Conservation (phyloP, 116 monocot genomes). For the Phalaenopsis hybrid region DNA sequence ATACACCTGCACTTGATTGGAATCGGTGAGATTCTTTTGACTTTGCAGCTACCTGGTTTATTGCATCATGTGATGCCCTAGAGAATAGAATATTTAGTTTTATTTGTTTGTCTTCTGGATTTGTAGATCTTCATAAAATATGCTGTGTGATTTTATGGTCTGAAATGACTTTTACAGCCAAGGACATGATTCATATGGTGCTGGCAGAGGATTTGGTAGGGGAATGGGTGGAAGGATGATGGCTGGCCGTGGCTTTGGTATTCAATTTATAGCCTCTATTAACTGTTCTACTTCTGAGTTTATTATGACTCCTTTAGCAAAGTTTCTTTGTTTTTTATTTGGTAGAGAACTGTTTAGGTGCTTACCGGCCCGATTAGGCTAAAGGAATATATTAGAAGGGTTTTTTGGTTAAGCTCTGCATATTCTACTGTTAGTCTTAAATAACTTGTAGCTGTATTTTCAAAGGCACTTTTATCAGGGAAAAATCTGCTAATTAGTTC, state of each 20-base stretch:
- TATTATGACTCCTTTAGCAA: background rate
- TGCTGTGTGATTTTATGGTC: conserved; percentile 13
- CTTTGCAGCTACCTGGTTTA: background rate
- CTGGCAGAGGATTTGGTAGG: conserved; percentile 93
- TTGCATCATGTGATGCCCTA: background rate
- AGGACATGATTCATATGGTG: conserved; percentile 58
- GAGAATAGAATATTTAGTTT: background rate
- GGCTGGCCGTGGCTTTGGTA: conserved; percentile 87
- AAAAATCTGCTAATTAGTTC: background rate
- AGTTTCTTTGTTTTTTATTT: background rate
- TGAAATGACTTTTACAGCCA: conserved; percentile 42
- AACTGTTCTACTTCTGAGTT: background rate
- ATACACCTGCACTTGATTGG: conserved; percentile 92
- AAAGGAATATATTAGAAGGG: background rate
- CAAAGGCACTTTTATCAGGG: background rate
- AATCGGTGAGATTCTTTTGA: conserved; percentile 45
- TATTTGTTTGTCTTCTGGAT: background rate
- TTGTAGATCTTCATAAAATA: background rate
- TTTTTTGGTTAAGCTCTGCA: background rate
- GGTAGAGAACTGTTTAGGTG: background rate
- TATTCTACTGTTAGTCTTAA: background rate
- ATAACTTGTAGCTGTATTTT: background rate
- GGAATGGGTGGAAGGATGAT: conserved; percentile 90
- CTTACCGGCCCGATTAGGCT: background rate
- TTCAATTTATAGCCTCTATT: conserved; percentile 10